phyloP scores from a whole-genome alignment of 768 basidiomycete species.

The Lentinus brumalis region DNA sequence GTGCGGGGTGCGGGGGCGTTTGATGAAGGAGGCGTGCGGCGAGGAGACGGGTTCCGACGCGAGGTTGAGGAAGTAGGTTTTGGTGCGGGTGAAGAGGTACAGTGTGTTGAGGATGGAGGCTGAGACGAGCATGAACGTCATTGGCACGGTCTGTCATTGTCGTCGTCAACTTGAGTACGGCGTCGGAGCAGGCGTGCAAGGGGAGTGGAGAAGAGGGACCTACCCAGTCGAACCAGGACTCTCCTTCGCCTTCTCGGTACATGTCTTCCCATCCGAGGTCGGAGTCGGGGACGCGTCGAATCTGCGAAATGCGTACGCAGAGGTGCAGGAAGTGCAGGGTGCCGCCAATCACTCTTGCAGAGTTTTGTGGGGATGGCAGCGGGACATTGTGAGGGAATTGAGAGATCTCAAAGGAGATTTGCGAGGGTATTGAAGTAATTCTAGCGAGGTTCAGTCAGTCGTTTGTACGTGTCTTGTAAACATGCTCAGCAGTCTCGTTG shows the following conservation, averaged over 20 bases:
- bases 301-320: slow-evolving; percentile 59
- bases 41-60: slow-evolving; percentile 68
- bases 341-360: slow-evolving; percentile 67
- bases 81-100: slow-evolving; percentile 70
- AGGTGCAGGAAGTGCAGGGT: slow-evolving; percentile 70
- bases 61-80: slow-evolving; percentile 67
- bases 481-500: background rate
- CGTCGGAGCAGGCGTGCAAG: slow-evolving; percentile 7
- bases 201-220: slow-evolving; percentile 14
- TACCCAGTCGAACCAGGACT: slow-evolving; percentile 84
- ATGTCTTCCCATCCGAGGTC: slow-evolving; percentile 82
- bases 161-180: background rate
- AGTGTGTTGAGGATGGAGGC: slow-evolving; percentile 60
- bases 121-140: slow-evolving; percentile 56
- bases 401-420: slow-evolving; percentile 76
- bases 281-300: slow-evolving; percentile 58
- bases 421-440: slow-evolving; percentile 65
- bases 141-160: slow-evolving; percentile 58
- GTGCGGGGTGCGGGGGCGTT: slow-evolving; percentile 29
- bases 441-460: slow-evolving; percentile 35
- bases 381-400: slow-evolving; percentile 83
- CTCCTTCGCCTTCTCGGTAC: slow-evolving; percentile 63
- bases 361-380: slow-evolving; percentile 64
- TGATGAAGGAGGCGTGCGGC: slow-evolving; percentile 69
- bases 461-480: background rate